phyloP scores from a whole-genome alignment of 2,329 filamentous ascomycete genomes.

The Trichoderma brevicompactum region DNA sequence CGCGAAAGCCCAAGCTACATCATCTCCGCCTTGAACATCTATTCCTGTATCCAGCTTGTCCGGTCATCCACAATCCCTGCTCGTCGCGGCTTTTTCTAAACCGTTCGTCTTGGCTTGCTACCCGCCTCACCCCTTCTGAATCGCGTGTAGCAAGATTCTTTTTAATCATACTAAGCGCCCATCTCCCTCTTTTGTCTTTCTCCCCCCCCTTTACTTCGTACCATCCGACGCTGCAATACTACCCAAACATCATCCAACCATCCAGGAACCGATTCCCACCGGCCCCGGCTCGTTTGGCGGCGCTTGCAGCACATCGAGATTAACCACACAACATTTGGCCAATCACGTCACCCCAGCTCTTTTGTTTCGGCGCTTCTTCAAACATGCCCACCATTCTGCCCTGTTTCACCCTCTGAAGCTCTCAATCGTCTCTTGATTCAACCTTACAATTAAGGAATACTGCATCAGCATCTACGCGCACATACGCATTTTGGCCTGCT shows the following conservation, averaged over 20 bases:
- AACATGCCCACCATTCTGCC: conserved; percentile 28
- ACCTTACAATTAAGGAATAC: conserved; percentile 11
- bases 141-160: conserved; percentile 13
- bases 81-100: conserved; percentile 11
- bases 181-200: conserved; percentile 9
- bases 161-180: conserved; percentile 26
- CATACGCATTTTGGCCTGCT: conserved; percentile 1
- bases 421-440: conserved; percentile 3
- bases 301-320: conserved; percentile 29
- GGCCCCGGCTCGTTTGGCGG: conserved; percentile 20
- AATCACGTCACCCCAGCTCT: conserved; percentile 25
- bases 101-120: background rate
- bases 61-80: conserved; percentile 15
- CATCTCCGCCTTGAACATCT: conserved; percentile 15
- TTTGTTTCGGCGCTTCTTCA: conserved; percentile 30
- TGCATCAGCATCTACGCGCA: background rate
- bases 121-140: conserved; percentile 8
- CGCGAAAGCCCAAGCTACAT: background rate
- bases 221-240: conserved; percentile 18
- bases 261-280: conserved; percentile 20
- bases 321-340: conserved; percentile 26
- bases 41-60: conserved; percentile 4
- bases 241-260: conserved; percentile 21
- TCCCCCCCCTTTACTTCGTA: background rate
- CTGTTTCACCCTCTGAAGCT: conserved; percentile 30